phyloP scores from a whole-genome alignment of 1,284 basidiomycete genomes.

The Sanguinoderma infundibulare region DNA sequence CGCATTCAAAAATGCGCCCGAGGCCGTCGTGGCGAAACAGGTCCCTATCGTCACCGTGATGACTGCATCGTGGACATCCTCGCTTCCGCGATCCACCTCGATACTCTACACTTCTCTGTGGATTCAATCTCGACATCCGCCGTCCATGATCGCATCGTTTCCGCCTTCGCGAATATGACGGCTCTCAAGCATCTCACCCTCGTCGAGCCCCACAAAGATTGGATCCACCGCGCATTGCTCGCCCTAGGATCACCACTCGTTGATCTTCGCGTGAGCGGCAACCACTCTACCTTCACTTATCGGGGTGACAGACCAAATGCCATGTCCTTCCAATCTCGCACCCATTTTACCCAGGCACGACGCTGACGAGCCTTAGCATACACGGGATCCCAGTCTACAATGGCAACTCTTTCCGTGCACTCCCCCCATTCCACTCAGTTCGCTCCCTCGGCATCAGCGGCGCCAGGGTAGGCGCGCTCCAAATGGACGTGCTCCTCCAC shows the following conservation, averaged over 20 bases:
- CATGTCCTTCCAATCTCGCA: too few species aligned
- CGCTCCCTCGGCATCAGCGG: neutral
- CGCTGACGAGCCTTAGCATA: neutral
- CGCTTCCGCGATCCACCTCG: neutral
- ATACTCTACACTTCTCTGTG: neutral
- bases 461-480: neutral
- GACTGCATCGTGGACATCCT: too few species aligned
- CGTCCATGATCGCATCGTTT: neutral
- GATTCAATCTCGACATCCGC: too few species aligned
- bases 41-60: too few species aligned
- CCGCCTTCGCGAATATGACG: neutral
- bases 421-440: neutral
- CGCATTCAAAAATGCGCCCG: rapidly evolving
- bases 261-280: neutral
- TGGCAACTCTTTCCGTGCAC: neutral
- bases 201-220: neutral
- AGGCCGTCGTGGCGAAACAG: neutral
- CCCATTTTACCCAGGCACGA: neutral
- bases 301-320: too few species aligned
- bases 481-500: neutral
- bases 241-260: neutral
- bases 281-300: too few species aligned
- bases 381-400: neutral
- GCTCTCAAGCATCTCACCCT: neutral
- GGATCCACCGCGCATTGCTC: neutral